Base-by-base conservation (phyloP, 108 stramenopile species). In the Cyclotella sp. region DNA sequence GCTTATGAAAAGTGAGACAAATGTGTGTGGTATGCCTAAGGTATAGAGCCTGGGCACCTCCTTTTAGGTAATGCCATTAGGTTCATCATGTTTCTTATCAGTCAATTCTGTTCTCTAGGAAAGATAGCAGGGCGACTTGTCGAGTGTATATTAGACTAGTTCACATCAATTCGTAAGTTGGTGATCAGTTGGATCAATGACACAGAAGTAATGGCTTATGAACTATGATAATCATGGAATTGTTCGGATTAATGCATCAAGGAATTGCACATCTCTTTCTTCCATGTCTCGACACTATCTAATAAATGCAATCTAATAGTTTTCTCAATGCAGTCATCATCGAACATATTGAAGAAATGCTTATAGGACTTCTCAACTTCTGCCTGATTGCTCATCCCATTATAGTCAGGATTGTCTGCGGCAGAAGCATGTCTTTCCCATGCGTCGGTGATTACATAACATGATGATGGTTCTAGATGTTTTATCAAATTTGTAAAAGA, bases 401-500 rank as follows among this genome's bases (percentile, higher is more conserved):
- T 49, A 15, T 11, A 41, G 9, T 40, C 30, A 7, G 18, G 9
- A 28, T 27, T 54, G 2, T 34, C 34, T 18, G 49, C 52, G 16
- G 18, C 7, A 10, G 47, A 62, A 39, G 57, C 52, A 67, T 62
- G 60, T 47, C 57, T 72, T 43, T 79, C 78, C 78, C 78, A 79
- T n/a, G 78, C 78, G 52, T 79, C 65, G 0, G 72, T 68, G 24
- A 78, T 46, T 34, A 73, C 34, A 39, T 49, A 79, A 43, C 72
- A 68, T 34, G 78, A 67, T 62, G 71, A 66, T 28, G 46, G 72
- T 5, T 54, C 39, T 24, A 78, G 41, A 19, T 26, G 49, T 39
- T 52, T 19, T 51, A 79, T 44, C n/a, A 79, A 44, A 12, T 46
- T 12, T 12, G 28, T 24, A 73, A 79, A 78, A 16, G 26, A 39